These are phyloP conservation scores for Ogataea trehalophila DNA, from an alignment of 805 yeast genomes.

Conservation along the genomic window DNA sequence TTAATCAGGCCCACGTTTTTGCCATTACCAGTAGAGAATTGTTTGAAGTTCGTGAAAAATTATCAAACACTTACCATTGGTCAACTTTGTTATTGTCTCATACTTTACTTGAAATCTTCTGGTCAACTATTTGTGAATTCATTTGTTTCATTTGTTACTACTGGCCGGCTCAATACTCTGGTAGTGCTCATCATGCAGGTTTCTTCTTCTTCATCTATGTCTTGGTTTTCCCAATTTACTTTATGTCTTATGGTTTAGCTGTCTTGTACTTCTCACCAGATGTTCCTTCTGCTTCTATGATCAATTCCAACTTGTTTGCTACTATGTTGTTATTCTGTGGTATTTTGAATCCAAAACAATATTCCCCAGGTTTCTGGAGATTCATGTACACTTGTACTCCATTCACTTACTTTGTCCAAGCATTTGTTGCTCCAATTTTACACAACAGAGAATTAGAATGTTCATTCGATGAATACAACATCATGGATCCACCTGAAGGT, in stretches of 20 bases:
- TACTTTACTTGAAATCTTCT: slow-evolving; percentile 56
- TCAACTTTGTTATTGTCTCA: slow-evolving; percentile 49
- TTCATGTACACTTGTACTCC: slow-evolving; percentile 74
- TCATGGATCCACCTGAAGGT: slow-evolving; percentile 56
- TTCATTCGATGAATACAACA: slow-evolving; percentile 40
- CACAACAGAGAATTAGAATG: slow-evolving; percentile 50
- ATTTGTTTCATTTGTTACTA: slow-evolving; percentile 39
- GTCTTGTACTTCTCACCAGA: slow-evolving; percentile 56
- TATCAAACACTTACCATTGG: slow-evolving; percentile 74
- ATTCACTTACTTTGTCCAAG: slow-evolving; percentile 63
- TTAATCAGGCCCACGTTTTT: slow-evolving; percentile 60
- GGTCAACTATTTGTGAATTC: slow-evolving; percentile 45
- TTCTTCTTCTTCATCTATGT: slow-evolving; percentile 35
- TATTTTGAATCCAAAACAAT: slow-evolving; percentile 50
- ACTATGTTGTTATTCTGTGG: slow-evolving; percentile 64
- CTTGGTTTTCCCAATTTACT: slow-evolving; percentile 41
- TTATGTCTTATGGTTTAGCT: slow-evolving; percentile 50
- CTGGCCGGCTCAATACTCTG: slow-evolving; percentile 32
- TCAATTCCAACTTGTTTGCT: slow-evolving; percentile 51
- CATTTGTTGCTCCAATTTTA: slow-evolving; percentile 44
- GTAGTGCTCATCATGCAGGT: slow-evolving; percentile 40
- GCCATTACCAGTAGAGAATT: slow-evolving; percentile 55
- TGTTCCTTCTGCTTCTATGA: slow-evolving; percentile 60
- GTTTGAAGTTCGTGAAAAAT: slow-evolving; percentile 64
- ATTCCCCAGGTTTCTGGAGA: slow-evolving; percentile 77